Evolutionary conservation across 2,329 filamentous ascomycete species (phyloP).

Genomic region (Samsoniella hepiali): DNA sequence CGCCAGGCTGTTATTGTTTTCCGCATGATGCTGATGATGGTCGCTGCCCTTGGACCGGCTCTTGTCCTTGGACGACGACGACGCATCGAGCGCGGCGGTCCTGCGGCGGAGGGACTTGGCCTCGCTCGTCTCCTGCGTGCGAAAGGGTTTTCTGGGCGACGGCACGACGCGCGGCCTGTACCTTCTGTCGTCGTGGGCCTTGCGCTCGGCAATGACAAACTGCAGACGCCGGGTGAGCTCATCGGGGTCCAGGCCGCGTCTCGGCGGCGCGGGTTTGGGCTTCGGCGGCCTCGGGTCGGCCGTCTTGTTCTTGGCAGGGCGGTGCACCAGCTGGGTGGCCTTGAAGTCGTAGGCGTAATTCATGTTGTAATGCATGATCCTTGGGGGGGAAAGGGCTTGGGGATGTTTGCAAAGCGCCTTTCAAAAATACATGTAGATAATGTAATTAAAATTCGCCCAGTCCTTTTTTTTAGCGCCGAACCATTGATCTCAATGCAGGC

Average conservation of each 20-base stretch:
- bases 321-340: conserved; percentile 6
- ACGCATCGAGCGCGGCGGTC: not conserved
- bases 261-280: conserved; percentile 22
- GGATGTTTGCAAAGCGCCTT: not conserved
- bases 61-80: conserved; percentile 13
- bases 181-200: conserved; percentile 37
- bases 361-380: conserved; percentile 27
- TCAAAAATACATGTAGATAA: not conserved
- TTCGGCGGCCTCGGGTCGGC: conserved; percentile 15
- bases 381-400: not conserved
- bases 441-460: not conserved
- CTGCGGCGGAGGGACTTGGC: not conserved
- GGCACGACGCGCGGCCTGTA: not conserved
- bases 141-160: conserved; percentile 9
- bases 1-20: conserved; percentile 10
- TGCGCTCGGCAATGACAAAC: conserved; percentile 49
- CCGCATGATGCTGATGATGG: conserved; percentile 10
- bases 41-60: conserved; percentile 13
- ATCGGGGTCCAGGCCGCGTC: conserved; percentile 47
- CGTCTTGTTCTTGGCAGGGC: not conserved
- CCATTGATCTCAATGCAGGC: not conserved
- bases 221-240: conserved; percentile 53
- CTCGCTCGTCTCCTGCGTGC: conserved; percentile 9
- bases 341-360: conserved; percentile 25
- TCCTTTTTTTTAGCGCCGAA: not conserved